Evolutionary conservation across 2,329 filamentous ascomycete species (phyloP).

Genomic region (Keithomyces neogunnii): DNA sequence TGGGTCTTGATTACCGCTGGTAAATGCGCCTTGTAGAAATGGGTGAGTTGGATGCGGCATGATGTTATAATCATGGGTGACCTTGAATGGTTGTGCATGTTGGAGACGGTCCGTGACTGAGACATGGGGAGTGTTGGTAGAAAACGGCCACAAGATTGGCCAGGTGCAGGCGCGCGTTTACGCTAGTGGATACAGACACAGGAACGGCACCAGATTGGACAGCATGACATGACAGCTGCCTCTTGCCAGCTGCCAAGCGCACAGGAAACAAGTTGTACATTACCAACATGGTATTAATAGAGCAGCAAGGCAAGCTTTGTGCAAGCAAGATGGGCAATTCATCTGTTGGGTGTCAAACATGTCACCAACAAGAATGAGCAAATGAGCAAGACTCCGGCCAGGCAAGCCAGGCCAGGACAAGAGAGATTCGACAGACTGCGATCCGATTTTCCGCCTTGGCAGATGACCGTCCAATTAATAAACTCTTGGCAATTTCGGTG

Average conservation of each 20-base stretch:
- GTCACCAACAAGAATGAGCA: no score
- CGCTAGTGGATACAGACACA: no score
- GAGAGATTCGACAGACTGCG: neutral
- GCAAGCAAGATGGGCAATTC: neutral
- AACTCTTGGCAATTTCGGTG: constrained; percentile 3
- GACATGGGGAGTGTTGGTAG: constrained; percentile 1
- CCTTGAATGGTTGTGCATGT: neutral
- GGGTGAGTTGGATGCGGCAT: no score
- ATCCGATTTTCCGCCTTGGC: neutral
- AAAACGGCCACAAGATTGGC: constrained; percentile 2
- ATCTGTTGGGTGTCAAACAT: neutral
- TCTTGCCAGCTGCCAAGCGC: neutral
- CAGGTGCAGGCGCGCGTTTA: constrained; percentile 5
- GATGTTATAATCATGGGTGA: neutral
- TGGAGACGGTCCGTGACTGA: neutral
- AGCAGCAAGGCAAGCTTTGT: neutral
- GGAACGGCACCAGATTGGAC: no score
- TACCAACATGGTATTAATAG: no score
- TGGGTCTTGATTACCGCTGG: neutral
- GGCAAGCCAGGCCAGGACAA: neutral
- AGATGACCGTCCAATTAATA: neutral
- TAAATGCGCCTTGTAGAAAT: no score
- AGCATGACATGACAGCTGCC: neutral
- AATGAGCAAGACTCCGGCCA: no score
- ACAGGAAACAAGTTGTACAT: neutral